Evolutionary conservation across 1,284 basidiomycete genomes (phyloP).

Genomic region (Stygiomarasmius scandens): DNA sequence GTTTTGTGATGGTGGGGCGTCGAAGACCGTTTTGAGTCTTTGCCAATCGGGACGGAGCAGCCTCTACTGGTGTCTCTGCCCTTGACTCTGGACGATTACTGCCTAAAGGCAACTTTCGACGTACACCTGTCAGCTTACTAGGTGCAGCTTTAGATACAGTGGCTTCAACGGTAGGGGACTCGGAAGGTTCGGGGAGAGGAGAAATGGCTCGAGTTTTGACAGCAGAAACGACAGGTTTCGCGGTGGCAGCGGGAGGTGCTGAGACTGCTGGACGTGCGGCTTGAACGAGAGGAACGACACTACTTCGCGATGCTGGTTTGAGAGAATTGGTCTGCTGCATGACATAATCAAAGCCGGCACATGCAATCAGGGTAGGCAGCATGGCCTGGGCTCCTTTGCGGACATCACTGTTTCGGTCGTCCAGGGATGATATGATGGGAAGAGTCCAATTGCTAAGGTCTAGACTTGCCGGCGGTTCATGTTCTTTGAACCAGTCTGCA

Average conservation of each 20-base stretch:
- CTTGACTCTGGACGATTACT: slow-evolving; percentile 64
- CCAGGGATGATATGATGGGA: slow-evolving; percentile 81
- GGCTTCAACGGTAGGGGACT: slow-evolving; percentile 35
- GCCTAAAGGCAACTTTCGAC: slow-evolving; percentile 72
- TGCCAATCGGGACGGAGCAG: slow-evolving; percentile 39
- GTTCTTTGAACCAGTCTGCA: slow-evolving; percentile 75
- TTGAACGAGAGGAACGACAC: slow-evolving; percentile 88
- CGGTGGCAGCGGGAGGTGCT: slow-evolving; percentile 27
- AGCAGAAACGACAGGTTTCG: slow-evolving; percentile 22
- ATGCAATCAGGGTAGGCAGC: slow-evolving; percentile 78
- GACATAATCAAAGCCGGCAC: slow-evolving; percentile 84
- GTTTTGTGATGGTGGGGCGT: slow-evolving; percentile 42
- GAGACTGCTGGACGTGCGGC: slow-evolving; percentile 53
- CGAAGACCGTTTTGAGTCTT: slow-evolving; percentile 53
- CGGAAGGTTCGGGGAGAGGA: slow-evolving; percentile 39
- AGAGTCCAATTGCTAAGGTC: slow-evolving; percentile 78
- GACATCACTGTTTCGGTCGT: slow-evolving; percentile 92
- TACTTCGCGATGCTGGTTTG: slow-evolving; percentile 89
- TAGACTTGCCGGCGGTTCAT: slow-evolving; percentile 55
- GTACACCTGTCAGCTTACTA: slow-evolving; percentile 62
- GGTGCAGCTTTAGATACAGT: slow-evolving; percentile 33
- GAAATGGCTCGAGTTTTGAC: slow-evolving; percentile 25
- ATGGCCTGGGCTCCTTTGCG: slow-evolving; percentile 88
- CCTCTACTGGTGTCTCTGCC: slow-evolving; percentile 56
- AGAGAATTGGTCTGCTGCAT: slow-evolving; percentile 85